These are phyloP conservation scores for Solanum bulbocastanum DNA, from an alignment of 257 asterid genomes.

Conservation along the genomic window DNA sequence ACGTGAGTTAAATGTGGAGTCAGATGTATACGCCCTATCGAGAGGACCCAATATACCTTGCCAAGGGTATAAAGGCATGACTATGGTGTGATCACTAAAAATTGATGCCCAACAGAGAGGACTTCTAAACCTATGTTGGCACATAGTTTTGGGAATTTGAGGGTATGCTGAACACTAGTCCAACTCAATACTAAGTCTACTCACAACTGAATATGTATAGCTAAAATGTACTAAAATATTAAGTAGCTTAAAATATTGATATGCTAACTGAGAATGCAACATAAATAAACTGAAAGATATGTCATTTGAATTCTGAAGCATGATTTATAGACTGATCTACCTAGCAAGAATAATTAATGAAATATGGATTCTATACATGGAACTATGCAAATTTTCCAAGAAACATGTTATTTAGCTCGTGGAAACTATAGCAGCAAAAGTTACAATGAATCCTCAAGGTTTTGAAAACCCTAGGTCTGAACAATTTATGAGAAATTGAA, in stretches of 20 bases:
- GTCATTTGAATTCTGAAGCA: not conserved
- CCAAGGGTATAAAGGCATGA: no score
- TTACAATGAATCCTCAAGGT: no score
- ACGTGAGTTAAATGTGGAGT: no score
- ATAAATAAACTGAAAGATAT: no score
- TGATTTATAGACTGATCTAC: not conserved
- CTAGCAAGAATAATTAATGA: not conserved
- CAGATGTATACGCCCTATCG: no score
- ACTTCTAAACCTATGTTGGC: not conserved
- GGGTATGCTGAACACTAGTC: not conserved
- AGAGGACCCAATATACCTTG: no score
- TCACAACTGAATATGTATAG: not conserved
- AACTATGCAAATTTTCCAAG: not conserved
- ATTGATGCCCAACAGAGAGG: not conserved
- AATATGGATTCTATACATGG: no score
- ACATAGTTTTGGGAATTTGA: no score
- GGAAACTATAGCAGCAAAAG: no score
- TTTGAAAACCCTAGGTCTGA: no score
- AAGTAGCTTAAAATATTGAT: not conserved
- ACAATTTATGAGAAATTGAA: not conserved
- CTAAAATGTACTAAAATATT: not conserved
- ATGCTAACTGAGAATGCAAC: not conserved
- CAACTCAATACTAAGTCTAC: not conserved
- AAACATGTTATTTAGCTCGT: not conserved
- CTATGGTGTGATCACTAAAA: no score